Conservation (phyloP, 2,329 filamentous ascomycete species). For the Macroventuria anomochaeta region DNA sequence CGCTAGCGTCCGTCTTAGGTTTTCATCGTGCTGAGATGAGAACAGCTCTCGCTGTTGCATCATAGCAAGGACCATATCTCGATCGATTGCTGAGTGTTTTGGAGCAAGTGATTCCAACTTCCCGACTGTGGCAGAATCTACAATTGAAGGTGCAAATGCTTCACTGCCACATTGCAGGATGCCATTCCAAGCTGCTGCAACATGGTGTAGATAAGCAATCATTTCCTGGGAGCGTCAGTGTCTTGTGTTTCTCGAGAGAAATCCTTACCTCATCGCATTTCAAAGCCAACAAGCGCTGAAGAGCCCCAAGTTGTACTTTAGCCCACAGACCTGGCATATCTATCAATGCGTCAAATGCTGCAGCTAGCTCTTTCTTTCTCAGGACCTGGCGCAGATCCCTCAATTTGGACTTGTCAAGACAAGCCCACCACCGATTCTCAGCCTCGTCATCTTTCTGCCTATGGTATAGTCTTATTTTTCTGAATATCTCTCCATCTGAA, state of each 20-base stretch:
- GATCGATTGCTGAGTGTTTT: constrained; percentile 13
- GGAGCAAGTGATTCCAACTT: constrained; percentile 18
- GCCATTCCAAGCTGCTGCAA: constrained; percentile 11
- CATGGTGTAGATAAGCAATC: constrained; percentile 21
- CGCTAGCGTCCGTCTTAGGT: constrained; percentile 2
- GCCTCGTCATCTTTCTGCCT: constrained; percentile 13
- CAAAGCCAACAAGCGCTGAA: constrained; percentile 27
- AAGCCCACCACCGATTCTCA: constrained; percentile 26
- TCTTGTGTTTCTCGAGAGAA: neutral
- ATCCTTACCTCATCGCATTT: constrained; percentile 28
- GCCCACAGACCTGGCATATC: constrained; percentile 30
- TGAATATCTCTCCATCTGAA: constrained; percentile 29
- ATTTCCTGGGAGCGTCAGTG: constrained; percentile 22
- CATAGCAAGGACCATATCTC: constrained; percentile 5
- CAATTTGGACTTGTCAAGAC: constrained; percentile 25
- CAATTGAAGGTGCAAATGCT: constrained; percentile 5
- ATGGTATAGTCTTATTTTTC: constrained; percentile 29
- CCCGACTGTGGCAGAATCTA: constrained; percentile 16
- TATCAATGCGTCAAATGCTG: constrained; percentile 25
- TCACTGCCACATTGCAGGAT: constrained; percentile 16
- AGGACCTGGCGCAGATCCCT: constrained; percentile 29
- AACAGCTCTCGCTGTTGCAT: constrained; percentile 19
- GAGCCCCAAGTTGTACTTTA: constrained; percentile 25
- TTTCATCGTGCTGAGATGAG: constrained; percentile 5
- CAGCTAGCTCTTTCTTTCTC: constrained; percentile 13